These are phyloP conservation scores for Lepidium aucheri DNA, from an alignment of 345 rosid species.

Conservation along the genomic window DNA sequence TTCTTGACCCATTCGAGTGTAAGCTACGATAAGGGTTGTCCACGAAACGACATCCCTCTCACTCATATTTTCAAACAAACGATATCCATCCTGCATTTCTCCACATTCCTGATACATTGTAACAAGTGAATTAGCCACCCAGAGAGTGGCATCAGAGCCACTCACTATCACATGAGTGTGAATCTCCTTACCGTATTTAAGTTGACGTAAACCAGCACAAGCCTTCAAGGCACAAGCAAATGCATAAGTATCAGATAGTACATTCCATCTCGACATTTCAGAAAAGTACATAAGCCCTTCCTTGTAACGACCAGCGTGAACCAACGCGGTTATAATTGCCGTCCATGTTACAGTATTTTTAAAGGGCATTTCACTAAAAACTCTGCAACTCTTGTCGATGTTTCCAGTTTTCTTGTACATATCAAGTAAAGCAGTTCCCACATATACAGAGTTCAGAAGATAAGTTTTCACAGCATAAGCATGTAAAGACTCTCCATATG, in stretches of 20 bases:
- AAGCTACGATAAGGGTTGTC: slow-evolving; percentile 57
- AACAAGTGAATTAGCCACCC: slow-evolving; percentile 63
- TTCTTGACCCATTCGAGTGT: slow-evolving; percentile 50
- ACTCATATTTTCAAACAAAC: slow-evolving; percentile 54
- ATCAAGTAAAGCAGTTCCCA: slow-evolving; percentile 61
- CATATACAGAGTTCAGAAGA: slow-evolving; percentile 56
- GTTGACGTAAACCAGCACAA: slow-evolving; percentile 54
- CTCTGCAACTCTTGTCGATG: slow-evolving; percentile 41
- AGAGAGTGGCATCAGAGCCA: slow-evolving; percentile 42
- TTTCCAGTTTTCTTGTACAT: slow-evolving; percentile 58
- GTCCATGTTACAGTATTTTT: slow-evolving; percentile 81
- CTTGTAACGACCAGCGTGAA: slow-evolving; percentile 44
- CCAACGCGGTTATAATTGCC: slow-evolving; percentile 67
- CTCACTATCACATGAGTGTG: slow-evolving; percentile 53
- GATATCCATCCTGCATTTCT: slow-evolving; percentile 46
- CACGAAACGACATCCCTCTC: slow-evolving; percentile 68
- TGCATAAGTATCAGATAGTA: slow-evolving; percentile 44
- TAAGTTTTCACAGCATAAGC: slow-evolving; percentile 49
- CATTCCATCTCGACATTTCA: slow-evolving; percentile 48
- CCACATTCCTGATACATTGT: slow-evolving; percentile 79
- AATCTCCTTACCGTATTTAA: slow-evolving; percentile 63
- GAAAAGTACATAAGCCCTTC: slow-evolving; percentile 57
- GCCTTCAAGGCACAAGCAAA: slow-evolving; percentile 71
- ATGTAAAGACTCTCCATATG: slow-evolving; percentile 60
- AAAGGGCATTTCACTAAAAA: slow-evolving; percentile 58